A percentile compares a stretch with the other conserved stretches of the same genome.
Conservation (phyloP, 208 protist genomes). For the Acanthamoeba healyi region DNA sequence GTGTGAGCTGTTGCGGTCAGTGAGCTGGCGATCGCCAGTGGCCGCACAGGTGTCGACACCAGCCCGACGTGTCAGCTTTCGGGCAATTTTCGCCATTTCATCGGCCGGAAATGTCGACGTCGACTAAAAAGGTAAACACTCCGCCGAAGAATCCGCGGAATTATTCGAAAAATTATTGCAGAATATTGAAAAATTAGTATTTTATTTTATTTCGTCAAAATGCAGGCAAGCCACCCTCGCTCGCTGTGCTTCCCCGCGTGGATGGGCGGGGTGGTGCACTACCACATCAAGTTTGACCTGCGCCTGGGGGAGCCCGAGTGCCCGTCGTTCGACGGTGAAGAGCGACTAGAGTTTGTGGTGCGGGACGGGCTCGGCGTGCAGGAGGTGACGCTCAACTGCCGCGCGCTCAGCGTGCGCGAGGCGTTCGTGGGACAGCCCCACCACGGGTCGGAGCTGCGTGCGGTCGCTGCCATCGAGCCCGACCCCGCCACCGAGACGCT, state of each 20-base stretch:
- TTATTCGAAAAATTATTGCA: no score
- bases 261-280: background rate
- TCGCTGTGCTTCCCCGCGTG: background rate
- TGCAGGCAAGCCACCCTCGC: background rate
- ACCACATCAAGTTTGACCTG: conserved; percentile 13
- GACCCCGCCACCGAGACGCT: background rate
- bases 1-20: no score
- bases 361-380: background rate
- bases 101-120: no score
- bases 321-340: background rate
- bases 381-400: conserved; percentile 30
- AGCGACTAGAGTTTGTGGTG: background rate
- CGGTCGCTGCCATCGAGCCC: background rate
- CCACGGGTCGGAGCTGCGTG: background rate
- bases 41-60: no score
- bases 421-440: background rate
- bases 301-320: background rate
- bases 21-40: no score
- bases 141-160: no score
- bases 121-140: no score
- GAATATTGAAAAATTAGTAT: no score
- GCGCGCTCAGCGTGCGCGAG: background rate
- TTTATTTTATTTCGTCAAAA: no score
- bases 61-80: no score
- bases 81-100: no score